Evolutionary conservation across 2,329 filamentous ascomycete genomes (phyloP).

Genomic region (Ophiosphaerella herpotricha): DNA sequence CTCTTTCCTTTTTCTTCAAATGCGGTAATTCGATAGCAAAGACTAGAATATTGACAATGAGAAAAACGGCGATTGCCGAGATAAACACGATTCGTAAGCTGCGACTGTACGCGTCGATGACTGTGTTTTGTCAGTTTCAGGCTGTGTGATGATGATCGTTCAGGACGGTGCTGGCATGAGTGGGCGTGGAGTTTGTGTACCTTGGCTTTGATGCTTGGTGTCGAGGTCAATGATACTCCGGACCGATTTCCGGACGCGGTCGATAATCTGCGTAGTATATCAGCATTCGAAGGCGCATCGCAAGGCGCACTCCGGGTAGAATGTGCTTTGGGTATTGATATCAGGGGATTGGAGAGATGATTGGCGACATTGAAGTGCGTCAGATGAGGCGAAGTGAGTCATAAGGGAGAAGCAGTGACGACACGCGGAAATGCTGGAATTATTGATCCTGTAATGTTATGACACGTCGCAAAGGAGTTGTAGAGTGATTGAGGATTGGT

Average conservation of each 20-base stretch:
- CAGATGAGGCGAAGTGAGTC: not conserved
- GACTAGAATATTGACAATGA: conserved; percentile 57
- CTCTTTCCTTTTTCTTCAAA: conserved; percentile 25
- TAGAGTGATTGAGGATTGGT: not conserved
- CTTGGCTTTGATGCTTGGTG: conserved; percentile 53
- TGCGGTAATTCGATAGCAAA: conserved; percentile 60
- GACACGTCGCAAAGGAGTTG: not conserved
- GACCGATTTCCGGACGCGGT: conserved; percentile 57
- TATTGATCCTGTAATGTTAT: not conserved
- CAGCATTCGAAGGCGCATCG: conserved; percentile 1
- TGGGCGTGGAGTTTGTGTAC: conserved; percentile 32
- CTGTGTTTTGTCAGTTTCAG: conserved; percentile 29
- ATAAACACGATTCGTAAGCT: conserved; percentile 51
- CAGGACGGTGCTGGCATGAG: not conserved
- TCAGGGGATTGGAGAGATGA: not conserved
- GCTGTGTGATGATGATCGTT: conserved; percentile 17
- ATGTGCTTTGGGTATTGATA: not conserved
- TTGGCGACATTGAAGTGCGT: not conserved
- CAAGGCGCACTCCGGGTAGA: not conserved
- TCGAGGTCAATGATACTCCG: conserved; percentile 54
- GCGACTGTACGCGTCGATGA: conserved; percentile 46
- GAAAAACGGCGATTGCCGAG: conserved; percentile 51
- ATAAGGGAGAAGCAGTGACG: no score
- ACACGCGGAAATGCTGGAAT: not conserved
- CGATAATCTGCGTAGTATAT: conserved; percentile 44